These are phyloP conservation scores for Taxillus chinensis DNA, from an alignment of 164 flowering plant species.

Conservation along the genomic window DNA sequence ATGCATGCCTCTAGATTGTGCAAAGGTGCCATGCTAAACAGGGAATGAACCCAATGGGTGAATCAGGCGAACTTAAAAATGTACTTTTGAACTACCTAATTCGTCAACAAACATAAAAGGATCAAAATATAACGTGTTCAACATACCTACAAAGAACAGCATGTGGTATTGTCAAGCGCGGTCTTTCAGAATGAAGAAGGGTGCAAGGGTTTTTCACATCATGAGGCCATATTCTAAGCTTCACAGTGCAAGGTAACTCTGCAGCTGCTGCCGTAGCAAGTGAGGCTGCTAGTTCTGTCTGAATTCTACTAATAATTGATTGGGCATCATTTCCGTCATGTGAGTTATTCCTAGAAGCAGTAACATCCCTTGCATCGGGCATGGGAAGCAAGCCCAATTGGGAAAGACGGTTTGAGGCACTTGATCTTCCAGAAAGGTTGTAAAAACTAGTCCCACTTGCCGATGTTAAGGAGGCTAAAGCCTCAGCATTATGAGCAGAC, in stretches of 20 bases:
- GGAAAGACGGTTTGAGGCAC: conserved; percentile 38
- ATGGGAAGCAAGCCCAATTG: conserved; percentile 28
- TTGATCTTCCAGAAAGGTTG: conserved; percentile 40
- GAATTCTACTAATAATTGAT: conserved; percentile 44
- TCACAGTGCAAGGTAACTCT: conserved; percentile 95
- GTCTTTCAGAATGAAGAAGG: conserved; percentile 51
- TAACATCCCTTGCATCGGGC: conserved; percentile 33
- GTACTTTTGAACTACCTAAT: no score
- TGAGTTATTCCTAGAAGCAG: conserved; percentile 15
- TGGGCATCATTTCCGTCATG: conserved; percentile 43
- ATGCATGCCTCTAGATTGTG: no score
- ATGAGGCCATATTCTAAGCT: conserved; percentile 84
- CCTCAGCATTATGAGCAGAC: neutral
- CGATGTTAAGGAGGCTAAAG: conserved; percentile 20
- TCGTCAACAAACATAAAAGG: no score
- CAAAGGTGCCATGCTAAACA: no score
- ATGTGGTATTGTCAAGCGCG: conserved; percentile 80
- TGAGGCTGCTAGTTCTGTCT: conserved; percentile 70
- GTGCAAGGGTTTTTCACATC: conserved; percentile 76
- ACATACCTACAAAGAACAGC: conserved; percentile 97
- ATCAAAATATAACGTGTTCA: neutral
- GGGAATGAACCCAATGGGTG: no score
- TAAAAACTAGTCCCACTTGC: conserved; percentile 22
- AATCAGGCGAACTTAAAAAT: no score
- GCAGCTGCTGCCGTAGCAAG: conserved; percentile 82